Base-by-base conservation (phyloP, 352 stramenopile species). In the Peronospora tabacina region DNA sequence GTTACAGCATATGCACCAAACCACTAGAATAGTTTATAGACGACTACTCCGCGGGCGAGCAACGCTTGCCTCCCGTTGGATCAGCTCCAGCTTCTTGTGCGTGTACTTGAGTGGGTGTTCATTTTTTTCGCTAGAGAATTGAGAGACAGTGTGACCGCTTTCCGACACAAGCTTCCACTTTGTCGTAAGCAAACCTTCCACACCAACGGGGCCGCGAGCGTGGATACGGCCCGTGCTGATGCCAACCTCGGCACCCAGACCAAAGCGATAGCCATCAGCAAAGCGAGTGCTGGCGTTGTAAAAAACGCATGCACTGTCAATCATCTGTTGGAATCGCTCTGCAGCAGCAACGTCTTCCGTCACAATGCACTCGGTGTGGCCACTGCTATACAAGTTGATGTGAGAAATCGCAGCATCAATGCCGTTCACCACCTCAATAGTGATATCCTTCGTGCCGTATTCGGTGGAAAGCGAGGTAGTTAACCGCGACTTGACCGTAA, bases 361-460 rank as follows among this genome's bases (percentile, higher is more conserved):
- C 15, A 99, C 84, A 59, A 99, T 98, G 26, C 74, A 75, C 60
- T 99, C 96, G 8, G 96, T 99, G 74, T 99, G 96, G n/a, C 87
- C 86, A 58, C 84, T 97, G 54, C 91, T 96, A 70, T 97, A 85
- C 22, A 75, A 70, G 69, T 98, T 96, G 59, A 99, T 98, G 73
- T 97, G 95, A 52, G 86, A 66, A 50, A 98, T 87, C 1, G 96
- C 95, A 30, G 83, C 89, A 35, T 95, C 74, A 11, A 98, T 53
- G 5, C 82, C 65, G 9, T 52, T 46, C 2, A 98, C 93, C 10
- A 98, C 85, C 58, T 98, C 95, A 17, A 98, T 83, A 50, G 93
- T 87, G 32, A 97, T 83, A 17, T 90, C 87, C 56, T 96, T 84
- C 49, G 90, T 87, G 38, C 95, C 94, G 65, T 98, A 99, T 73